These are phyloP conservation scores for Boletus pseudo-olivaceus DNA, from an alignment of 768 basidiomycete genomes.

Conservation along the genomic window DNA sequence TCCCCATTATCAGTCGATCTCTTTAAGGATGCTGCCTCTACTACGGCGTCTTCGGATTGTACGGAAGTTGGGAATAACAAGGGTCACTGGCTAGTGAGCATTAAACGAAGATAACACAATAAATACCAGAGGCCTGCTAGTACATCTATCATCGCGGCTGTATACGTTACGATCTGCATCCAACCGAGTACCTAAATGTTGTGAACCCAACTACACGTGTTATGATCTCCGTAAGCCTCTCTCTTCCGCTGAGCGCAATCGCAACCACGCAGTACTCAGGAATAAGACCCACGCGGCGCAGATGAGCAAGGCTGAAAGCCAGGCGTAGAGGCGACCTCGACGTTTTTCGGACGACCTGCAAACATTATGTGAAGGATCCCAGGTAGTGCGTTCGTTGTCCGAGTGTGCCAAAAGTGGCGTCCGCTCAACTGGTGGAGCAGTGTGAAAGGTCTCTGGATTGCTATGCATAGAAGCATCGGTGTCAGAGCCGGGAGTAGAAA, in stretches of 20 bases:
- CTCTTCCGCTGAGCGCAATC: constrained; percentile 45
- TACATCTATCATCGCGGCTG: not conserved
- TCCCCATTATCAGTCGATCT: constrained; percentile 23
- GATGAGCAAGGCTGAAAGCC: constrained; percentile 41
- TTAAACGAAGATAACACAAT: constrained; percentile 16
- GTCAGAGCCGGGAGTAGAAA: not conserved
- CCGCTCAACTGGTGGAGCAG: constrained; percentile 5
- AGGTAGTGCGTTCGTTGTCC: not conserved
- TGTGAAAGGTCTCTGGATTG: not conserved
- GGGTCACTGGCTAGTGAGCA: constrained; percentile 33
- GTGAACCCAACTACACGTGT: not conserved
- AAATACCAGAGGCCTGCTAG: not conserved
- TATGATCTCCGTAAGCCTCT: constrained; percentile 12
- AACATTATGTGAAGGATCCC: constrained; percentile 14
- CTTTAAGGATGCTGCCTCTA: constrained; percentile 24
- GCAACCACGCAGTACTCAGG: constrained; percentile 56
- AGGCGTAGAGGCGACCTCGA: constrained; percentile 51
- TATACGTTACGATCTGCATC: not conserved
- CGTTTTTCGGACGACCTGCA: constrained; percentile 34
- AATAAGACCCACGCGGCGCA: constrained; percentile 61
- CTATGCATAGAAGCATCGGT: not conserved
- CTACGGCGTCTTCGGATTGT: constrained; percentile 29
- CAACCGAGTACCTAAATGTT: not conserved
- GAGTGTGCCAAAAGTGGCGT: constrained; percentile 12
- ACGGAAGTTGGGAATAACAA: constrained; percentile 30